phyloP scores from a whole-genome alignment of 208 protist species.

The Baffinella frigidus region DNA sequence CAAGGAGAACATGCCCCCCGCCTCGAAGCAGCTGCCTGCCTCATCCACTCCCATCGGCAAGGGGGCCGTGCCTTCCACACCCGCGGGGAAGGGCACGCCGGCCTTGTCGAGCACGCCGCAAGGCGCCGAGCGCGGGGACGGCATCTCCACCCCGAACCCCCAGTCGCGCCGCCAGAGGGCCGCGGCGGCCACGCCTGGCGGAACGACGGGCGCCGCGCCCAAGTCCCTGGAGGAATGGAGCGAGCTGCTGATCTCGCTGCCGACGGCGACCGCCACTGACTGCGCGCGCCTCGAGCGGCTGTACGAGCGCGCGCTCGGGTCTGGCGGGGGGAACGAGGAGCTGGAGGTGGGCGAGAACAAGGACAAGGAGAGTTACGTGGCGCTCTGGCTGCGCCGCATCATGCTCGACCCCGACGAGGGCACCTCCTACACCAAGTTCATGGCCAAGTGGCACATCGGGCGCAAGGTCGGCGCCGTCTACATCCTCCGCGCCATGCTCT shows the following conservation, averaged over 20 bases:
- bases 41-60: too few relatives aligned
- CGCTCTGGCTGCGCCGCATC: slow-evolving; percentile 17
- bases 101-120: too few relatives aligned
- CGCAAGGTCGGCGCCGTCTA: slow-evolving; percentile 4
- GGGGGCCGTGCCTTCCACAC: too few relatives aligned
- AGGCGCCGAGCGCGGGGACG: too few relatives aligned
- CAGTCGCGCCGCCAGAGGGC: too few relatives aligned
- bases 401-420: slow-evolving; percentile 24
- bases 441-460: slow-evolving; percentile 2
- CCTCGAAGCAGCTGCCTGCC: too few relatives aligned
- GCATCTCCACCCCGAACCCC: too few relatives aligned
- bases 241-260: neutral
- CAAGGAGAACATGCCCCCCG: too few relatives aligned
- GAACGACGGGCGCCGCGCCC: neutral
- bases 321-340: neutral
- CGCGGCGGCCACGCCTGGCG: too few relatives aligned
- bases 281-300: neutral
- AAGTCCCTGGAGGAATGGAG: slow-evolving; percentile 12
- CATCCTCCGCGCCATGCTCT: neutral
- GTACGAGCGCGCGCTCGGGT: slow-evolving; percentile 18
- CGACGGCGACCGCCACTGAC: neutral
- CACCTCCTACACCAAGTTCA: slow-evolving; percentile 13
- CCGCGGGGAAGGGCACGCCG: too few relatives aligned
- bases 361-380: neutral
- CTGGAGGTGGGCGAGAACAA: neutral